phyloP scores from a whole-genome alignment of 306 rosid species.

The Acacia melanoxylon region DNA sequence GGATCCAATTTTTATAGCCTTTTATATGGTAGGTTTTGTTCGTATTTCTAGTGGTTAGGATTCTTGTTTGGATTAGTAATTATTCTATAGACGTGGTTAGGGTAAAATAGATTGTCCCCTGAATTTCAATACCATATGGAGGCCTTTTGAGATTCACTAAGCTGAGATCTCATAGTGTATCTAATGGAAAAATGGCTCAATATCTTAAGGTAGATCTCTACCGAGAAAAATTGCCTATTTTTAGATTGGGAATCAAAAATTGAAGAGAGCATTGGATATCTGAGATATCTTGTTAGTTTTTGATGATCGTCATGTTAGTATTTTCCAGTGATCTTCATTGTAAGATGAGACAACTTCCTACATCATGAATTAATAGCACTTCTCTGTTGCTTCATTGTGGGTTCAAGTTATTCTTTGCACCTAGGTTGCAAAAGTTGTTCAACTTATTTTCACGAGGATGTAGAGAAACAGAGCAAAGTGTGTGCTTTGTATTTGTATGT shows the following conservation, averaged over 20 bases:
- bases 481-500: too few species aligned
- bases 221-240: not conserved
- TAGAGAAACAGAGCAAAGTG: too few species aligned
- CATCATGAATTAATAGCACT: not conserved
- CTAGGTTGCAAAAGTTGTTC: not conserved
- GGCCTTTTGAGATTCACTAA: not conserved
- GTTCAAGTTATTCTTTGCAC: not conserved
- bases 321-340: not conserved
- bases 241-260: not conserved
- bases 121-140: too few species aligned
- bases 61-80: not conserved
- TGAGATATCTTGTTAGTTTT: not conserved
- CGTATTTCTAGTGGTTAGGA: not conserved
- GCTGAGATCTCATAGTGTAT: not conserved
- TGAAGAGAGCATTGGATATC: not conserved
- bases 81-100: too few species aligned
- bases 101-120: not conserved
- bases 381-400: not conserved
- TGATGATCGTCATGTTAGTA: not conserved
- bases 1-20: not conserved
- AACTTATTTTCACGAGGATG: not conserved
- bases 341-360: not conserved
- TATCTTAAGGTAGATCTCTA: not conserved
- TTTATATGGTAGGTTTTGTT: not conserved
- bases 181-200: not conserved